Evolutionary conservation across 2,329 filamentous ascomycete genomes (phyloP).

Genomic region (Cadophora gregata): DNA sequence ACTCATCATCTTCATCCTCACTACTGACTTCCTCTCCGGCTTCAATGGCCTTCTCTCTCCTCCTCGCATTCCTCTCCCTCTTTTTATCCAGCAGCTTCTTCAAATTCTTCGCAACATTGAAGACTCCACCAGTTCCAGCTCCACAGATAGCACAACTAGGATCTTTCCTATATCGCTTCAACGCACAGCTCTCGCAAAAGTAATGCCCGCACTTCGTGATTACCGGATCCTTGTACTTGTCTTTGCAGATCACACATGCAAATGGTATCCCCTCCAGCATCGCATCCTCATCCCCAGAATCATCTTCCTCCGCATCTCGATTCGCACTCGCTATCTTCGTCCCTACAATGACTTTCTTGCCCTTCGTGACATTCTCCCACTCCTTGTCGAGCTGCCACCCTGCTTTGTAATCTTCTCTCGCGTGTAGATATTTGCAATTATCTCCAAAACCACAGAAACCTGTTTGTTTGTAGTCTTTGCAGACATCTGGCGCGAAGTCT

Average conservation of each 20-base stretch:
- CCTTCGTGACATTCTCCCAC: constrained; percentile 86
- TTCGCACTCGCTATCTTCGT: constrained; percentile 50
- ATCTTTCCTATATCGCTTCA: constrained; percentile 85
- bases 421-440: constrained; percentile 81
- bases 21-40: constrained; percentile 57
- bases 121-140: constrained; percentile 84
- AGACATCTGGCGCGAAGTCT: constrained; percentile 91
- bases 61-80: constrained; percentile 60
- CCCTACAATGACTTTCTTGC: constrained; percentile 65
- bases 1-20: constrained; percentile 49
- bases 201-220: constrained; percentile 94
- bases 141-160: constrained; percentile 88
- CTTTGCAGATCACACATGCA: constrained; percentile 45
- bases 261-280: constrained; percentile 45
- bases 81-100: constrained; percentile 76
- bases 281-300: constrained; percentile 51
- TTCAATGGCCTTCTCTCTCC: constrained; percentile 57
- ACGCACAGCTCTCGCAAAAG: constrained; percentile 89
- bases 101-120: constrained; percentile 85
- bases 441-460: constrained; percentile 53
- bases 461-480: constrained; percentile 90
- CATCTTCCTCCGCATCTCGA: constrained; percentile 48
- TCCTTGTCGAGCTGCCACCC: constrained; percentile 96
- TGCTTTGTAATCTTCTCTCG: constrained; percentile 80
- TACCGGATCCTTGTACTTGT: constrained; percentile 66